Base-by-base conservation (phyloP, 2,329 filamentous ascomycete species). In the Fusarium udum region DNA sequence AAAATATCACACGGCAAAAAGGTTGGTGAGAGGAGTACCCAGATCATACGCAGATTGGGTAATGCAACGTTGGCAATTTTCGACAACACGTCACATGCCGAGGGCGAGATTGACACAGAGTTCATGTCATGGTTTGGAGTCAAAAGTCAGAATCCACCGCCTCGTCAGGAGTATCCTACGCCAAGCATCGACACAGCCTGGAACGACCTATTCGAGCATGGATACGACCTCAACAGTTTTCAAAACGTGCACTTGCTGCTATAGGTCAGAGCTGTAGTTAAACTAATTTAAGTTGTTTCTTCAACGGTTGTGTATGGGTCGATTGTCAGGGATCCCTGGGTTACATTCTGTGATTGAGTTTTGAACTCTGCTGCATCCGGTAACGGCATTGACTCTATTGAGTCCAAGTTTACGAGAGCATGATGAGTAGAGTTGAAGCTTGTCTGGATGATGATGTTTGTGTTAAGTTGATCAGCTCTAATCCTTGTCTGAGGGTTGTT, bases 51-150 rank as follows among this genome's bases (percentile, higher is more conserved):
- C 4, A 52, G 74, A 20, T 36, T 76, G 3, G 74, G 74, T 2
- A 76, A 76, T 57, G 74, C 74, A 13, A 76, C 72, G 8, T 18
- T 76, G 3, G 69, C 72, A 3, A 61, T 76, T 3, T 76, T 76
- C 28, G 74, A 77, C 18, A 71, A 73, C 0, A 32, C 61, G 18
- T 65, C 66, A 5, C 53, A 57, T 37, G 53, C 72, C 9, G 74
- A 68, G 20, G 74, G 60, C 5, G 74, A 75, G 12, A 71, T 76
- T 10, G 74, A 76, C 45, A 76, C 72, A 2, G 74, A 76, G 32
- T 76, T 76, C 39, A 76, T 76, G 74, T 77, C 74, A 9, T 76
- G 74, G 74, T 76, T 76, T 39, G 74, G 74, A 18, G 69, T 76
- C 9, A 75, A 73, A 14, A 67, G 69, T 31, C 74, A 75, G 18